These are phyloP conservation scores for Rhodotorula sp. DNA, from an alignment of 1,284 basidiomycete genomes.

Conservation along the genomic window DNA sequence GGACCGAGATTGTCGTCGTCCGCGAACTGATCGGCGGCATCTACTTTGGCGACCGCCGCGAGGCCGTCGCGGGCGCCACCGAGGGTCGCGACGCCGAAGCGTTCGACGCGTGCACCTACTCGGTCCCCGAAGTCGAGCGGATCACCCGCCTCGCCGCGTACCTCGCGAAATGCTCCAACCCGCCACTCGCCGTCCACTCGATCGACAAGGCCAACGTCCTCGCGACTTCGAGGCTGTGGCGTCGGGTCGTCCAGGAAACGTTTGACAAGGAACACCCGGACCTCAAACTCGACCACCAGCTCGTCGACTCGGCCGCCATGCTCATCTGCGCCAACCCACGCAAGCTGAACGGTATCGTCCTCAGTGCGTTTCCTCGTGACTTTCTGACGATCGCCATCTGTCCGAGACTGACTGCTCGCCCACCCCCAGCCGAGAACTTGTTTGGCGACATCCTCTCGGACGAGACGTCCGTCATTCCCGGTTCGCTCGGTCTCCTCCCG, in stretches of 20 bases:
- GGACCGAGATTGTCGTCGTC: conserved; percentile 83
- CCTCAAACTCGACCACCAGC: conserved; percentile 73
- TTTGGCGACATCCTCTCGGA: conserved; percentile 81
- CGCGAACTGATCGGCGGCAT: conserved; percentile 70
- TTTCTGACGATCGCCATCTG: neutral
- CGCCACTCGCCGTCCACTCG: conserved; percentile 85
- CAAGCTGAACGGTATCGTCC: conserved; percentile 91
- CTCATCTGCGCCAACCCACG: conserved; percentile 85
- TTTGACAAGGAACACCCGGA: conserved; percentile 81
- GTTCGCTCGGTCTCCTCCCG: conserved; percentile 91
- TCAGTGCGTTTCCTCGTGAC: conserved; percentile 54
- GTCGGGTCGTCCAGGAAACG: conserved; percentile 82
- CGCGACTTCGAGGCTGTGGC: conserved; percentile 90
- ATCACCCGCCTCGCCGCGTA: conserved; percentile 95
- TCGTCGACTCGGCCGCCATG: conserved; percentile 97
- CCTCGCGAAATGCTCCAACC: conserved; percentile 78
- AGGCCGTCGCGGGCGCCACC: conserved; percentile 57
- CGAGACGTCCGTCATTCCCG: conserved; percentile 95
- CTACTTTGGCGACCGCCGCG: conserved; percentile 93
- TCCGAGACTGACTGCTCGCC: neutral
- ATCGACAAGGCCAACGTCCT: conserved; percentile 99
- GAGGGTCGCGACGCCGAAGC: conserved; percentile 55
- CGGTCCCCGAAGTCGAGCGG: conserved; percentile 82
- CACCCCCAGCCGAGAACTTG: conserved; percentile 70
- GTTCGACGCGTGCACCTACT: conserved; percentile 82